Conservation (phyloP, 208 protist genomes). For the Jaenimonas drosophilae region DNA sequence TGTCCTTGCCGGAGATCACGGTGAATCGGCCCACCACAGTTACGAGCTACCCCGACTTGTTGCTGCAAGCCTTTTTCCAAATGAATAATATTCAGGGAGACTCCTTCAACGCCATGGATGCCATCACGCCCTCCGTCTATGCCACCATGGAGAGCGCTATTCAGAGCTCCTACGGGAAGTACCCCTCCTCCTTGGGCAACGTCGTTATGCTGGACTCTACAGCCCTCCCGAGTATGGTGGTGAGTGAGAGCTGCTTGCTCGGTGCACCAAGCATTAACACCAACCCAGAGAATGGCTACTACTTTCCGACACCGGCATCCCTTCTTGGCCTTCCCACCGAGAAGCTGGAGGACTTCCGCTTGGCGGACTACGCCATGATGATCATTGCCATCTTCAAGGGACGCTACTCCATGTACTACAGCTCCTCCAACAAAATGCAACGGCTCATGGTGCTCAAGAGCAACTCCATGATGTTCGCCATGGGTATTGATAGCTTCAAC, state of each 20-base stretch:
- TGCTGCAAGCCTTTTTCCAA: slow-evolving; percentile 19
- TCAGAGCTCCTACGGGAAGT: slow-evolving; percentile 76
- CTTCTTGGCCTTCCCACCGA: slow-evolving; percentile 15
- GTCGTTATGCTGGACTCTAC: slow-evolving; percentile 81
- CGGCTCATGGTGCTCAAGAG: slow-evolving; percentile 39
- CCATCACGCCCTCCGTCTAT: slow-evolving; percentile 7
- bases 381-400: slow-evolving; percentile 54
- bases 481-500: slow-evolving; percentile 41
- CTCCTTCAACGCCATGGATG: slow-evolving; percentile 18
- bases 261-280: slow-evolving; percentile 12
- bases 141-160: slow-evolving; percentile 70
- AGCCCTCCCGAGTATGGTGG: slow-evolving; percentile 18
- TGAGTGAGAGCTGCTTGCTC: slow-evolving; percentile 20
- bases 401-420: slow-evolving; percentile 69
- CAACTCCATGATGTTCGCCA: slow-evolving; percentile 38
- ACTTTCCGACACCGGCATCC: slow-evolving; percentile 16
- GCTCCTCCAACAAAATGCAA: slow-evolving; percentile 10
- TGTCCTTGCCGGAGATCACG: slow-evolving; percentile 4
- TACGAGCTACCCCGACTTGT: slow-evolving; percentile 11
- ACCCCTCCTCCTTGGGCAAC: slow-evolving; percentile 83
- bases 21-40: slow-evolving; percentile 13
- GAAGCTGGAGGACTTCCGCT: slow-evolving; percentile 10
- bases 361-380: slow-evolving; percentile 58
- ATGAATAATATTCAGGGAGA: slow-evolving; percentile 37
- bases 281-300: slow-evolving; percentile 2